These are phyloP conservation scores for Funneliformis mosseae DNA, from an alignment of 192 early-diverging fungal species.

Conservation along the genomic window DNA sequence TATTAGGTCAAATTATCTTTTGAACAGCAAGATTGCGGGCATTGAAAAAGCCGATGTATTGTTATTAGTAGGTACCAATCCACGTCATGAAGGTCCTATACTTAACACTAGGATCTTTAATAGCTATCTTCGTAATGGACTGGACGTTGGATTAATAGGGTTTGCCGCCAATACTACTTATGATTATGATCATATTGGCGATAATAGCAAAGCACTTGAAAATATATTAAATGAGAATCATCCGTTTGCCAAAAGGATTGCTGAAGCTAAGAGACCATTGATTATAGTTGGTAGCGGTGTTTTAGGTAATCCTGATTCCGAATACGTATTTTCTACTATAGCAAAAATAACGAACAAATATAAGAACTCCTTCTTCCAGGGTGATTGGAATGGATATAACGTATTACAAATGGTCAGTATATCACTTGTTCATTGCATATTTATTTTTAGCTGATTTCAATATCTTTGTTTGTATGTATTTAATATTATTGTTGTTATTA, in stretches of 20 bases:
- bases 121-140: conserved; percentile 80
- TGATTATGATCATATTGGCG: conserved; percentile 86
- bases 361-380: conserved; percentile 68
- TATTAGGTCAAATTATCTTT: conserved; percentile 87
- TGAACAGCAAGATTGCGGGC: conserved; percentile 83
- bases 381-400: conserved; percentile 89
- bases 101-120: conserved; percentile 96
- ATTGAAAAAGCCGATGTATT: conserved; percentile 93
- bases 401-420: conserved; percentile 81
- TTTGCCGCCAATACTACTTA: conserved; percentile 80
- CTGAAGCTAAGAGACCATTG: conserved; percentile 87
- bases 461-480: too few relatives aligned
- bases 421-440: background rate
- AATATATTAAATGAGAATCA: conserved; percentile 67
- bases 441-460: too few relatives aligned
- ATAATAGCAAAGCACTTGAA: conserved; percentile 65
- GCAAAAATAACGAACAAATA: conserved; percentile 71
- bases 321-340: conserved; percentile 74
- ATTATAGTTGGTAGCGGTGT: conserved; percentile 86
- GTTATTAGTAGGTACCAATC: conserved; percentile 92
- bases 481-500: conserved; percentile 17
- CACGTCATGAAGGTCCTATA: conserved; percentile 93
- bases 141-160: conserved; percentile 85
- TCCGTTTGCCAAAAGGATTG: conserved; percentile 74
- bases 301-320: conserved; percentile 72